Base-by-base conservation (phyloP, 164 flowering plant species). In the Tetracentron sinense region DNA sequence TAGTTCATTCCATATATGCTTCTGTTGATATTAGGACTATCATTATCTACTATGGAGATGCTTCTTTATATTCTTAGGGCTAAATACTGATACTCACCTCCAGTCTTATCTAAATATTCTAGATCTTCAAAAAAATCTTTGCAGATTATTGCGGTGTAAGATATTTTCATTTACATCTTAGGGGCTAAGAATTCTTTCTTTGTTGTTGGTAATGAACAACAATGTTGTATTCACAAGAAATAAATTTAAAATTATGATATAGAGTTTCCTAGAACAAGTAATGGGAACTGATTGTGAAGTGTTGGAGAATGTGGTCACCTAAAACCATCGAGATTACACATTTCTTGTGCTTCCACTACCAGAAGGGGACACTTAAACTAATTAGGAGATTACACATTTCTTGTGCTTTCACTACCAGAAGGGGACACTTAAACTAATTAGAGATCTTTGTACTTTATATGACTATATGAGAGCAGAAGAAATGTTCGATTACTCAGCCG, bases 1-100 rank as follows among this genome's bases (percentile, higher is more conserved):
- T 21, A 47, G 10, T 62, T 22, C 29, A 21, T 65, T 31, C 54
- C 28, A 21, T 21, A 52, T 42, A 12, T 61, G 17, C 49, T 54
- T 26, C 22, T 54, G 21, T 17, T 35, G 28, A 5, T 35, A n/a
- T 23, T 12, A 20, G 26, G 29, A 64, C 2, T 62, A 10, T 20
- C 28, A 21, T 31, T 23, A 5, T 49, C 14, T 7, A 42, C 30
- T 58, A n/a, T n/a, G n/a, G n/a, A 20, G n/a, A n/a, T n/a, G n/a
- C n/a, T n/a, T n/a, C n/a, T n/a, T n/a, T n/a, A n/a, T n/a, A n/a
- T n/a, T n/a, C n/a, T n/a, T n/a, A n/a, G n/a, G n/a, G n/a, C n/a
- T n/a, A n/a, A 20, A 21, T 12, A 26, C 1, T 22, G 52, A 7
- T 25, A 17, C 35, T 14, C 16, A 16, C 7, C 3, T 29, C 1